phyloP scores from a whole-genome alignment of 139 green algal species.

The Auxenochlorella protothecoides region DNA sequence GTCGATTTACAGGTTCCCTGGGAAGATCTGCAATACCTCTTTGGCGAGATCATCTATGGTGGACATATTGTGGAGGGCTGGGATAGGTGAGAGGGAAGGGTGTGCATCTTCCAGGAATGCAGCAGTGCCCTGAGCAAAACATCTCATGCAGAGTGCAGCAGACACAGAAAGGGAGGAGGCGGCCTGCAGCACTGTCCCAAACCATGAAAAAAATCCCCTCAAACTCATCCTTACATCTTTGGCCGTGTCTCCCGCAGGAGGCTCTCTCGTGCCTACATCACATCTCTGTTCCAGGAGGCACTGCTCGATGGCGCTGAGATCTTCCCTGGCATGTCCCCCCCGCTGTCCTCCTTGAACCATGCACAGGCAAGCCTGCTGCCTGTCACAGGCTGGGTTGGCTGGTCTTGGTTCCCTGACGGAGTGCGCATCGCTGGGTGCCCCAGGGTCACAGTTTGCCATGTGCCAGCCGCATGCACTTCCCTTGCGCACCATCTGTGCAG shows the following conservation, averaged over 20 bases:
- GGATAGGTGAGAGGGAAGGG: slow-evolving; percentile 41
- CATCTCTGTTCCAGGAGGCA: slow-evolving; percentile 58
- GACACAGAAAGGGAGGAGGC: no score
- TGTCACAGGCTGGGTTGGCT: background rate
- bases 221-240: background rate
- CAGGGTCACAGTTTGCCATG: background rate
- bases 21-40: slow-evolving; percentile 84
- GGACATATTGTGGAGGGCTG: slow-evolving; percentile 91
- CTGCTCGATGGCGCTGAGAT: slow-evolving; percentile 75
- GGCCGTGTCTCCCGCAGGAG: background rate
- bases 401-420: background rate
- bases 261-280: background rate
- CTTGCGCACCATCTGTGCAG: slow-evolving; percentile 17
- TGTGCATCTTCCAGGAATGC: background rate
- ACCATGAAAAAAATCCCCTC: slow-evolving; percentile 65
- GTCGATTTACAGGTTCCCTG: slow-evolving; percentile 48
- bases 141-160: background rate
- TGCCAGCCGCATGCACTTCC: background rate
- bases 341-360: slow-evolving; percentile 26
- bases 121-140: background rate
- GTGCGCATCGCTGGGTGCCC: background rate
- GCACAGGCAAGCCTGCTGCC: background rate
- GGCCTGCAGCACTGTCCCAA: slow-evolving; percentile 1
- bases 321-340: slow-evolving; percentile 61
- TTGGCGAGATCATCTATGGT: slow-evolving; percentile 95